Evolutionary conservation across 495 filamentous ascomycete genomes (phyloP), one percentile per base, ranked within the genome.

Genomic region (Talaromyces ruber): DNA sequence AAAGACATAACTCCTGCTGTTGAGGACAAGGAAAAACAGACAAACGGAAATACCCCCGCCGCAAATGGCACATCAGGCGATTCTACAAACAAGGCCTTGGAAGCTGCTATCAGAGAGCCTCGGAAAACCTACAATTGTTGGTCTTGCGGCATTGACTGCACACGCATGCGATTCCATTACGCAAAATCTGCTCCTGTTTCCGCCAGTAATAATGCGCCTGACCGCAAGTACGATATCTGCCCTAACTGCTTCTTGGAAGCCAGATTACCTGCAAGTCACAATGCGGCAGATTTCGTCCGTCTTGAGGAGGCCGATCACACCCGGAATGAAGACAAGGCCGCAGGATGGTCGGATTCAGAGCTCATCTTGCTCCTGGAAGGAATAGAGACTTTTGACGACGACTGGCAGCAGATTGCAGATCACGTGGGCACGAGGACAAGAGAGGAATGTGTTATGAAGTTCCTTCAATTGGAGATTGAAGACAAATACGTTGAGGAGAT

Each of bases 401-500:
- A 97, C 74, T 98, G 94, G 94, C 88, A 90, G 59, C 84, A 88
- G 65, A 92, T 98, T 62, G 84, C 94, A 1, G 91, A 91, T 62
- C 88, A 96, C 67, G 94, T 98, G 28, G 89, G 89, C 32, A 92
- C 90, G 2, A 84, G 92, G 51, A 96, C 91, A n/a, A 82, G 90
- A 39, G 94, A 98, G 75, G 91, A 98, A 76, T 98, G 94, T 73
- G 92, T 97, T 26, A 78, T 97, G 67, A 93, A 96, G 70, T 98
- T 98, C 79, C 76, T 98, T 64, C 90, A 95, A 68, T 76, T 93
- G 26, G 91, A 93, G 58, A 94, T 96, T 62, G 91, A 93, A 69
- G 91, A 93, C 72, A 91, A 92, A 64, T 96, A 93, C 64, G 76
- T 93, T 9, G 90, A 94, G 56, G 84, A 90, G 14, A 83, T 92